Conservation (phyloP, 306 rosid species). For the Cucumis cinereus region DNA sequence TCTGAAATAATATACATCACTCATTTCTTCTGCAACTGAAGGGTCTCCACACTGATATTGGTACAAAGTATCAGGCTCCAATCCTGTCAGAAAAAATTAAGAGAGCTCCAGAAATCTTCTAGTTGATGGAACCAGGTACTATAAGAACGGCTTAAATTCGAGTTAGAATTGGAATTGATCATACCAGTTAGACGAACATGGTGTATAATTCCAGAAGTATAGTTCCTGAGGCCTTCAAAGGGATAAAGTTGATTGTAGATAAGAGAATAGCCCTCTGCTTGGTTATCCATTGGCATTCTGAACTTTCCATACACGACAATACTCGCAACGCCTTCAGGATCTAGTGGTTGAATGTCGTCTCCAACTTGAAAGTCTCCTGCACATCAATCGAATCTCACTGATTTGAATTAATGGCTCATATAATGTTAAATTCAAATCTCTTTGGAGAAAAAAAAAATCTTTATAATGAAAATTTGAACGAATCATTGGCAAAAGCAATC, state of each 20-base stretch:
- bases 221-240: slow-evolving; percentile 80
- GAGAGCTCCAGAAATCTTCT: background rate
- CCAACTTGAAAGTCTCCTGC: slow-evolving; percentile 88
- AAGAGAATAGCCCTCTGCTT: slow-evolving; percentile 52
- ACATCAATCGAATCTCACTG: slow-evolving; percentile 12
- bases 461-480: background rate
- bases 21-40: slow-evolving; percentile 45
- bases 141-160: background rate
- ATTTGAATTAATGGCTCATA: background rate
- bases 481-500: background rate
- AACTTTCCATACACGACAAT: slow-evolving; percentile 50
- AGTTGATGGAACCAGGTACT: background rate
- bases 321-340: slow-evolving; percentile 47
- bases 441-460: background rate
- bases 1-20: slow-evolving; percentile 50
- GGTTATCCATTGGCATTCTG: slow-evolving; percentile 17
- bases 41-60: slow-evolving; percentile 88
- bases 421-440: background rate
- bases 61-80: slow-evolving; percentile 53
- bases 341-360: slow-evolving; percentile 40
- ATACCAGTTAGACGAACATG: slow-evolving; percentile 77
- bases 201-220: slow-evolving; percentile 90
- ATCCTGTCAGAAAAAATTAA: slow-evolving; percentile 23
- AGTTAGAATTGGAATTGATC: background rate
- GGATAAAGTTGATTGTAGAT: slow-evolving; percentile 77